Evolutionary conservation across 345 rosid species (phyloP), one percentile per base, ranked within the genome.

Genomic region (Eucalyptus curtisii): DNA sequence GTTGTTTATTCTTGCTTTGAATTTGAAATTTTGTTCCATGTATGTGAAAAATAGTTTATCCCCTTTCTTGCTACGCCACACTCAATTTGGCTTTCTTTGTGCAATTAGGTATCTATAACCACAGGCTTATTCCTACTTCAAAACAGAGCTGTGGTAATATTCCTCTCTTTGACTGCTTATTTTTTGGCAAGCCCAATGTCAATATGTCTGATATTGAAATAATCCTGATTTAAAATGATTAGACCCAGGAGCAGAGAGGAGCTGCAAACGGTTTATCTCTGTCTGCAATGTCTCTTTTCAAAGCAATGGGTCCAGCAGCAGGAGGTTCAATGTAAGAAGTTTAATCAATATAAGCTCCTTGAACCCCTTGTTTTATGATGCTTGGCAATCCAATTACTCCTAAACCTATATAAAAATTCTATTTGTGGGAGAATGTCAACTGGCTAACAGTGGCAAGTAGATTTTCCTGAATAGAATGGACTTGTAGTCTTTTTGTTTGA

Each of bases 121-220:
- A 93, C 95, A 8, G 94, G 95, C 80, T 80, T 93, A 93, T 92
- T 94, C 90, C 93, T 94, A 44, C 89, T 93, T 68, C 95, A 94
- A 89, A 94, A 94, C 87, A 91, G 90, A 89, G 92, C 94, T 31
- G 95, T 94, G 94, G 95, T 94, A 92, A 92, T 42, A 45, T 48
- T 86, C 87, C 47, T 76, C 84, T 40, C 44, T 37, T 76, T 40
- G 47, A 76, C 27, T 76, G 84, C 84, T 76, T 40, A 40, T 2
- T 40, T 40, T 19, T 76, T 5, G 84, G 47, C 47, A 76, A 40
- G 84, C 47, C 47, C 47, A 20, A 40, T 76, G 47, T 40, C 47
- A 37, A 5, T 76, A 20, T 20, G 30, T 10, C 47, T 40, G 47
- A 76, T 76, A 15, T 76, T 76, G 30, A 11, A 14, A 68, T 53